Evolutionary conservation across 2,329 filamentous ascomycete species (phyloP).

Genomic region (Elsinoe necatrix): DNA sequence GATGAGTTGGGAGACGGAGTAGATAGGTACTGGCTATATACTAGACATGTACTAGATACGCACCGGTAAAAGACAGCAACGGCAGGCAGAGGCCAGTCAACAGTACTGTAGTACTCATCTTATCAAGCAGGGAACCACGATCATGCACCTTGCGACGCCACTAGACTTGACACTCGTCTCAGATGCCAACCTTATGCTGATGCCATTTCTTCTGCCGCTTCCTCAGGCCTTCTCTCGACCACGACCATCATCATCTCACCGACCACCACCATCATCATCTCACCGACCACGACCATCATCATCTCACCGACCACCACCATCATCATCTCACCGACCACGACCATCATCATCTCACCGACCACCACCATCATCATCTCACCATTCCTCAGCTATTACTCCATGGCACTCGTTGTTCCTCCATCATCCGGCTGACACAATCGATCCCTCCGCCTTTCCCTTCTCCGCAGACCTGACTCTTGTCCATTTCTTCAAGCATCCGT

Average conservation of each 20-base stretch:
- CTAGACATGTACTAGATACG: too few species aligned
- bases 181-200: not conserved
- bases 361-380: not conserved
- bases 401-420: not conserved
- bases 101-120: not conserved
- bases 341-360: not conserved
- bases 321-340: too few species aligned
- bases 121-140: not conserved
- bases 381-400: not conserved
- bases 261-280: not conserved
- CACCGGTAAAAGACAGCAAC: not conserved
- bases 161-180: not conserved
- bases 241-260: not conserved
- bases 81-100: not conserved
- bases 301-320: too few species aligned
- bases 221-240: constrained; percentile 3
- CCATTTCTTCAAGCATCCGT: not conserved
- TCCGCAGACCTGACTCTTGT: not conserved
- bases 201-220: not conserved
- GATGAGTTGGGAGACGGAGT: too few species aligned
- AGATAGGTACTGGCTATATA: too few species aligned
- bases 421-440: not conserved
- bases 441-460: not conserved
- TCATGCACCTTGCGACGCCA: not conserved
- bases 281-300: not conserved